A percentile compares a stretch with the other conserved stretches of the same genome.
These are phyloP conservation scores for Drechslerella stenobrocha DNA, from an alignment of 2,329 filamentous ascomycete genomes.

Conservation along the genomic window DNA sequence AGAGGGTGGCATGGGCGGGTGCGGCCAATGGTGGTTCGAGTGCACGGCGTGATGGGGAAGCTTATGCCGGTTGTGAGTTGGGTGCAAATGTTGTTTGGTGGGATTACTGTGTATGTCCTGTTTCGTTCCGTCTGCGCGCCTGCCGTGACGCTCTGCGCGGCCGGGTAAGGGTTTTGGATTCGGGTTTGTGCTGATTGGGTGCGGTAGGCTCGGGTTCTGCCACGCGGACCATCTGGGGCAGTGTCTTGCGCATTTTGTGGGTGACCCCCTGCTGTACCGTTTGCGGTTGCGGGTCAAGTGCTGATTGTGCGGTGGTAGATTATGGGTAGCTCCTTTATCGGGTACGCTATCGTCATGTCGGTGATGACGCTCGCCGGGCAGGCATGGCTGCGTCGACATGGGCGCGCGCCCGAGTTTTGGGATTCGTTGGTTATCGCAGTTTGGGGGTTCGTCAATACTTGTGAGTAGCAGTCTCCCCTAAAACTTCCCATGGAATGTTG, in stretches of 20 bases:
- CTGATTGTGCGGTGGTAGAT: slow-evolving; percentile 59
- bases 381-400: slow-evolving; percentile 77
- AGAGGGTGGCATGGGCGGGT: slow-evolving; percentile 79
- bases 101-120: slow-evolving; percentile 68
- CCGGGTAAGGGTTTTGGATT: too few relatives aligned
- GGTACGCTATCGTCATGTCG: slow-evolving; percentile 83
- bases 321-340: slow-evolving; percentile 96
- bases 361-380: slow-evolving; percentile 87
- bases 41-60: slow-evolving; percentile 83
- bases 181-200: not conserved
- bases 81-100: slow-evolving; percentile 94
- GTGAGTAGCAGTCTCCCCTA: slow-evolving; percentile 30
- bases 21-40: slow-evolving; percentile 69
- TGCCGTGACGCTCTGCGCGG: too few relatives aligned
- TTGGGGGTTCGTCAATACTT: slow-evolving; percentile 95
- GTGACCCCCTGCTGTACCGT: slow-evolving; percentile 11
- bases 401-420: slow-evolving; percentile 94
- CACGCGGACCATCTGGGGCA: slow-evolving; percentile 88
- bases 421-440: slow-evolving; percentile 86
- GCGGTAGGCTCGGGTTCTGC: slow-evolving; percentile 74
- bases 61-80: slow-evolving; percentile 81
- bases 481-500: not conserved
- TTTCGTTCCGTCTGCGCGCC: slow-evolving; percentile 5
- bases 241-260: slow-evolving; percentile 81
- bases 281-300: not conserved